phyloP scores from a whole-genome alignment of 2,329 filamentous ascomycete species.

The Ceratocystis colombiana region DNA sequence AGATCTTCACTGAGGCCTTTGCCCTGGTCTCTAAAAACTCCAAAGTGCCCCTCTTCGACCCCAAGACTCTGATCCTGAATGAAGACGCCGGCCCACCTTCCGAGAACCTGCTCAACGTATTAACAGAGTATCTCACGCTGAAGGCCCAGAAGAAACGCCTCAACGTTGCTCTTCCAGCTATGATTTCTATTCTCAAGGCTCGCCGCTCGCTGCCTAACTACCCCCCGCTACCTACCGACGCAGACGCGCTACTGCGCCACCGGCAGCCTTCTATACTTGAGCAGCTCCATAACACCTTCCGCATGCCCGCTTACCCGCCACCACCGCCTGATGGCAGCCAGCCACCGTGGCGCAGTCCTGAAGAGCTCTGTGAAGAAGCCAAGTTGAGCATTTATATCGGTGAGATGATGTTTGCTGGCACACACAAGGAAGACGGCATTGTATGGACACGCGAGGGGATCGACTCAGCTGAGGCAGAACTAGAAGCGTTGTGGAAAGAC shows the following conservation, averaged over 20 bases:
- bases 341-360: constrained; percentile 52
- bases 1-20: constrained; percentile 66
- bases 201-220: constrained; percentile 49
- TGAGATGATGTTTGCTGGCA: constrained; percentile 72
- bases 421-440: constrained; percentile 56
- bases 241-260: constrained; percentile 11
- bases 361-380: constrained; percentile 71
- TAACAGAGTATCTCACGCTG: constrained; percentile 70
- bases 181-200: constrained; percentile 73
- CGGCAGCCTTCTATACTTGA: constrained; percentile 23
- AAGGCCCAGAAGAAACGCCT: constrained; percentile 60
- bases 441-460: constrained; percentile 87
- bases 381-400: constrained; percentile 82
- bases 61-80: constrained; percentile 53
- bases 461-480: constrained; percentile 62
- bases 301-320: constrained; percentile 55
- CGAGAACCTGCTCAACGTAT: constrained; percentile 61
- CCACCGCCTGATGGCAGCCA: constrained; percentile 60
- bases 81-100: constrained; percentile 50
- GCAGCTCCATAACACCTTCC: constrained; percentile 21
- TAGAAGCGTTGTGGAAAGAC: constrained; percentile 34
- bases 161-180: constrained; percentile 64
- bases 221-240: constrained; percentile 28
- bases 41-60: constrained; percentile 41
- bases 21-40: constrained; percentile 55